Evolutionary conservation across 1,284 basidiomycete species (phyloP).

Genomic region (Rhodofomes roseus): DNA sequence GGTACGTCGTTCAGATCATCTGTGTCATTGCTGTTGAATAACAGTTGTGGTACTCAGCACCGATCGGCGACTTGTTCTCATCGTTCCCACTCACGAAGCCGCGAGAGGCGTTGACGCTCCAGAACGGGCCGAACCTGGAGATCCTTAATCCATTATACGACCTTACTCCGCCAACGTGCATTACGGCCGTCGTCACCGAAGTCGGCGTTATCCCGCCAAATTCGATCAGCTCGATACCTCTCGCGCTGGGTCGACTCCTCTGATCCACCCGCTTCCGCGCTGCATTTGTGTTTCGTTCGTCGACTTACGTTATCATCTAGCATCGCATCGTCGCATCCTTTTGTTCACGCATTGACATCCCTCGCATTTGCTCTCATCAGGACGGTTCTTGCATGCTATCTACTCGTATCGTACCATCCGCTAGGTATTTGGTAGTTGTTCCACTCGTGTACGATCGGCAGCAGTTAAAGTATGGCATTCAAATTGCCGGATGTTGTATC

Average conservation of each 20-base stretch:
- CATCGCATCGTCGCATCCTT: constrained; percentile 3
- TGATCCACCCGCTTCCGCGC: constrained; percentile 22
- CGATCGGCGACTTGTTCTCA: constrained; percentile 33
- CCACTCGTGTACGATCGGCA: constrained; percentile 2
- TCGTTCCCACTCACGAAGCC: constrained; percentile 34
- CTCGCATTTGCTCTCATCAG: constrained; percentile 1
- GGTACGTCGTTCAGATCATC: constrained; percentile 42
- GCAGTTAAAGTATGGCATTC: not conserved
- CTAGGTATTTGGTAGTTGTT: constrained; percentile 5
- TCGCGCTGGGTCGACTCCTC: constrained; percentile 60
- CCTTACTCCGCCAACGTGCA: constrained; percentile 83
- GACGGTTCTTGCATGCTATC: constrained; percentile 9
- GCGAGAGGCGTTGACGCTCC: constrained; percentile 33
- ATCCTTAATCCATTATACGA: constrained; percentile 88
- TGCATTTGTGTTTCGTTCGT: constrained; percentile 8
- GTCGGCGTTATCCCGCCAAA: constrained; percentile 89
- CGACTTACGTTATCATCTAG: constrained; percentile 7
- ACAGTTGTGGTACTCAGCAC: constrained; percentile 23
- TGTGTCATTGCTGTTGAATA: not conserved
- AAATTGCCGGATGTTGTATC: not conserved
- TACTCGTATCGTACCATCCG: constrained; percentile 5
- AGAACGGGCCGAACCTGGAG: constrained; percentile 52
- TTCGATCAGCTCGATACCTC: constrained; percentile 76
- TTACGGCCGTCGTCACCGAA: constrained; percentile 96
- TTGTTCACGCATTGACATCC: constrained; percentile 1